Evolutionary conservation across 495 filamentous ascomycete genomes (phyloP), one percentile per base, ranked within the genome.

Genomic region (Pyrenula aspistea): DNA sequence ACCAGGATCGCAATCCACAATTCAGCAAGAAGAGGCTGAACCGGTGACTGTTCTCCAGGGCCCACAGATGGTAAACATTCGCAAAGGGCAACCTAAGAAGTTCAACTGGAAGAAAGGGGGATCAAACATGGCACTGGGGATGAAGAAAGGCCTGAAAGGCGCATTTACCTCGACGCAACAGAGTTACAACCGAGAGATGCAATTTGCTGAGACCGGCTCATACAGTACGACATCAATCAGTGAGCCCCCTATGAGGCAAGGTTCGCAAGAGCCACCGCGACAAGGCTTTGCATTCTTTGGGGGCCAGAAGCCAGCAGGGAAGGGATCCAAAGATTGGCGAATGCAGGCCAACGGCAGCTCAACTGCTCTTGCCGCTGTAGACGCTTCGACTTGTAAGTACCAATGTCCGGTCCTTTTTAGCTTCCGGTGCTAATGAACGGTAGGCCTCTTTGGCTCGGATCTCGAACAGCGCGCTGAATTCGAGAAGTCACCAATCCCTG

Each of bases 21-120:
- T 85, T 53, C 69, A 87, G 31, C 75, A 77, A 12, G 80, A 83
- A n/a, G 85, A 87, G 20, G 77, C 71, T 0, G 87, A 89, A 56
- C 77, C 83, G 11, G 78, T 81, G 12, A 79, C 84, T 10, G 74
- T 91, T 56, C 74, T 90, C 31, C 73, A 83, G 49, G 87, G 89
- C 12, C 90, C 93, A 22, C 92, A 95, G 55, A 84, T 96, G 22
- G 85, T 95, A 59, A 93, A 89, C 64, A 91, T 96, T 62, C 83
- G 88, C 56, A 95, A 95, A 74, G 88, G 86, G 53, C 87, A 95
- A 67, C 82, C 84, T 25, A 95, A 90, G 73, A 95, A 95, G 67
- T 96, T 96, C 73, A 94, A 93, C 71, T 97, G 93, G 92, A 96
- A 96, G 78, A 96, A 94, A 68, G 91, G 90, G 24, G 88, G 89